phyloP scores from a whole-genome alignment of 208 protist species.

The Endotrypanum monterogeii region DNA sequence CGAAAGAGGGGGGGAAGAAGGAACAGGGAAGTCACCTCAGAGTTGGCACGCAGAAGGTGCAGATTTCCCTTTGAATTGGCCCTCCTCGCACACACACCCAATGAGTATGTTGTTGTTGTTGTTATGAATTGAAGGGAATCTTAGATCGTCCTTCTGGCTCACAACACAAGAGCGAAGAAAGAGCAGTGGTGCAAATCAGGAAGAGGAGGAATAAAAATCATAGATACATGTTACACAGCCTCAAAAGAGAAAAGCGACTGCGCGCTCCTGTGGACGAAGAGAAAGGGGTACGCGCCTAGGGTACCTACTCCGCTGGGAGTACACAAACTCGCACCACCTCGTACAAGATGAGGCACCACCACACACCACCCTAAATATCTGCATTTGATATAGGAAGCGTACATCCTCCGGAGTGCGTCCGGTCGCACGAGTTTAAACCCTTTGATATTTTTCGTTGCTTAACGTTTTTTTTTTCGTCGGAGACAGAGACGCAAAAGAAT shows the following conservation, averaged over 20 bases:
- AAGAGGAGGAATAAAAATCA: not conserved
- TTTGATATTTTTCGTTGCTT: not conserved
- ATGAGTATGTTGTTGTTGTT: too few relatives aligned
- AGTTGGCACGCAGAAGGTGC: not conserved
- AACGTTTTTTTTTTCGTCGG: not conserved
- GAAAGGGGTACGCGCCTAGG: not conserved
- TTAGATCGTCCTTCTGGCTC: not conserved
- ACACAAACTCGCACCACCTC: too few relatives aligned
- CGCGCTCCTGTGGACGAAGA: not conserved
- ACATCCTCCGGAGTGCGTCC: not conserved
- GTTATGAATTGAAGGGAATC: too few relatives aligned
- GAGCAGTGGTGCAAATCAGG: not conserved
- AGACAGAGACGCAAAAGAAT: not conserved
- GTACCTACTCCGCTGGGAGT: not conserved
- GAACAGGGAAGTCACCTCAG: not conserved
- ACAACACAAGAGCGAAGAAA: not conserved
- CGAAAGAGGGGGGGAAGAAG: slow-evolving; percentile 2
- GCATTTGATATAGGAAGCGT: not conserved
- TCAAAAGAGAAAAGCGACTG: too few relatives aligned
- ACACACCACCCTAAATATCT: not conserved
- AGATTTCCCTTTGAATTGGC: not conserved
- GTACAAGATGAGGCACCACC: not conserved
- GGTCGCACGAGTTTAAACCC: not conserved
- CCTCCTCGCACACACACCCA: not conserved
- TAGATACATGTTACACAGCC: not conserved